Evolutionary conservation across 2,329 filamentous ascomycete genomes (phyloP).

Genomic region (Fusarium keratoplasticum): DNA sequence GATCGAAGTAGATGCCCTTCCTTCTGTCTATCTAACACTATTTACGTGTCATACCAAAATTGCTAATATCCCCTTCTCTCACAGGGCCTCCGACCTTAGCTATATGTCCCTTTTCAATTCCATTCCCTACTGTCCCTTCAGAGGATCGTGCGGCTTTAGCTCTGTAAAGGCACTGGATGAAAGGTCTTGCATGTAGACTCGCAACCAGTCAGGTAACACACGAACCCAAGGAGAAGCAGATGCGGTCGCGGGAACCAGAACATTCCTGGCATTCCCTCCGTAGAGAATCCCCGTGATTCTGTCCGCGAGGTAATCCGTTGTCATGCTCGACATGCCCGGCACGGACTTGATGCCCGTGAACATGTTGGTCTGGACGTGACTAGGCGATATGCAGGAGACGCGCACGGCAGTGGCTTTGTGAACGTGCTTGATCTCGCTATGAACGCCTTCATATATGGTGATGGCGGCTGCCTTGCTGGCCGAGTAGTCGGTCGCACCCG

Average conservation of each 20-base stretch:
- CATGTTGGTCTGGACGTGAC: slow-evolving; percentile 58
- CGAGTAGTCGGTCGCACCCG: slow-evolving; percentile 69
- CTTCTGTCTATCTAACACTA: neutral
- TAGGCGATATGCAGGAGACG: slow-evolving; percentile 23
- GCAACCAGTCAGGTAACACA: neutral
- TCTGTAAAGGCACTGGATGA: neutral
- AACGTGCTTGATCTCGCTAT: slow-evolving; percentile 60
- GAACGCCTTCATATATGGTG: slow-evolving; percentile 69
- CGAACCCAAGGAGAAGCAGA: neutral
- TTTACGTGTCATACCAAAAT: neutral
- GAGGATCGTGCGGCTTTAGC: neutral
- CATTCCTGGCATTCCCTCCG: neutral
- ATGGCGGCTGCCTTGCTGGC: slow-evolving; percentile 68
- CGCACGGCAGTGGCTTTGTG: slow-evolving; percentile 68
- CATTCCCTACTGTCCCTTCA: neutral
- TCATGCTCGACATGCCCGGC: slow-evolving; percentile 10
- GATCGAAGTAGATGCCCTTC: neutral
- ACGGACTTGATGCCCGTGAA: slow-evolving; percentile 26
- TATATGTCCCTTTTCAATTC: accelerated
- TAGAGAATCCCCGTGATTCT: neutral
- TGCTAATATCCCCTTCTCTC: neutral
- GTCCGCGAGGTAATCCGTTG: neutral
- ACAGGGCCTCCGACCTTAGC: neutral
- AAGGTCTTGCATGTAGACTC: neutral
- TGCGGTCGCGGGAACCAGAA: neutral